Conservation (phyloP, 257 asterid species). For the Linaria vulgaris region DNA sequence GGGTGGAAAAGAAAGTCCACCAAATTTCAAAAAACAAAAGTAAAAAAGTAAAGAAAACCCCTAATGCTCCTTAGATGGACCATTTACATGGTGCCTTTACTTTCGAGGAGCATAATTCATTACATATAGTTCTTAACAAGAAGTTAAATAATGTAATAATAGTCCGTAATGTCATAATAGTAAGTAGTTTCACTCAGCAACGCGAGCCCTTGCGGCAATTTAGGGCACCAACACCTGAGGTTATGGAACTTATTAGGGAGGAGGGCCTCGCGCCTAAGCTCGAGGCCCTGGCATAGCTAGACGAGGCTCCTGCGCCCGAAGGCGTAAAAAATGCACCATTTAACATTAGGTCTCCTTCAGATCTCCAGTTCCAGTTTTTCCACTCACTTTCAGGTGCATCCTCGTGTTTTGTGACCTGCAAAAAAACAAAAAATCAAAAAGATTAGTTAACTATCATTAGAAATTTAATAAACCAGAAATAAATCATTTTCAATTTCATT, state of each 20-base stretch:
- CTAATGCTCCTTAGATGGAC: conserved; percentile 38
- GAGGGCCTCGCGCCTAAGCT: conserved; percentile 62
- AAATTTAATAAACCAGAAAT: neutral
- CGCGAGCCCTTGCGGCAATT: conserved; percentile 44
- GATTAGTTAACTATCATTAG: neutral
- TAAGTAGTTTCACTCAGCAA: conserved; percentile 36
- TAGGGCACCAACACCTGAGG: conserved; percentile 46
- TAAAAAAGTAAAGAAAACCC: conserved; percentile 18
- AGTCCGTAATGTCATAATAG: conserved; percentile 19
- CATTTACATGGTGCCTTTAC: conserved; percentile 15
- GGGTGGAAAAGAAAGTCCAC: conserved; percentile 20
- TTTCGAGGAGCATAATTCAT: neutral
- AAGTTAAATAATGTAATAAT: conserved; percentile 12
- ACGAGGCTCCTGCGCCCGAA: conserved; percentile 47
- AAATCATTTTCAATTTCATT: no score
- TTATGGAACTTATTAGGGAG: conserved; percentile 43
- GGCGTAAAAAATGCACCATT: conserved; percentile 60
- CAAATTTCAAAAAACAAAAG: conserved; percentile 11
- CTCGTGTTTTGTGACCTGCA: conserved; percentile 61
- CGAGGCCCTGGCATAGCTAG: conserved; percentile 63
- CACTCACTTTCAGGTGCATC: conserved; percentile 53
- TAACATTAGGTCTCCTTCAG: conserved; percentile 61
- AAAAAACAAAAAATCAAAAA: neutral
- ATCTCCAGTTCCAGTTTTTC: conserved; percentile 71
- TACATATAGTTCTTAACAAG: conserved; percentile 16